phyloP scores from a whole-genome alignment of 2,329 filamentous ascomycete genomes.

The Fusarium clavum region DNA sequence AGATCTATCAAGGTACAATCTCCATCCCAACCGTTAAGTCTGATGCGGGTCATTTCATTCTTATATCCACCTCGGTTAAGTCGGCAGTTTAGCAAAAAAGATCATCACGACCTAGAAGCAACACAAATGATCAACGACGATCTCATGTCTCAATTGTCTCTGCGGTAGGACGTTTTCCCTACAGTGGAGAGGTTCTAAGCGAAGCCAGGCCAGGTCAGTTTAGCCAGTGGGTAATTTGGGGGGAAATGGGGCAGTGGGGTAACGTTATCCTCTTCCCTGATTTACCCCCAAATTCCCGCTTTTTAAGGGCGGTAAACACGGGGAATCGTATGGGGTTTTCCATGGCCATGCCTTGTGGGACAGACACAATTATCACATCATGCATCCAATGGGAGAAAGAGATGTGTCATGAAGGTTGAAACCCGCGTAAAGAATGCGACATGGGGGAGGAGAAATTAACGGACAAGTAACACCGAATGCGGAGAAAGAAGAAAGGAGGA shows the following conservation, averaged over 20 bases:
- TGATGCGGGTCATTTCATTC: not conserved
- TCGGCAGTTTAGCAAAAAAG: not conserved
- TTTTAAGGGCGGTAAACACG: slow-evolving; percentile 5
- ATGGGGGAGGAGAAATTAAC: not conserved
- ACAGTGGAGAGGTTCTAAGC: not conserved
- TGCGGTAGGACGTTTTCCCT: not conserved
- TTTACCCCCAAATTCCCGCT: slow-evolving; percentile 7
- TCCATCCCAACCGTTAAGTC: not conserved
- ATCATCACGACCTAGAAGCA: not conserved
- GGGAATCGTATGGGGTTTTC: not conserved
- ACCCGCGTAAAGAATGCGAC: not conserved
- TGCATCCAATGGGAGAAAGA: not conserved
- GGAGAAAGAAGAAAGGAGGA: slow-evolving; percentile 1
- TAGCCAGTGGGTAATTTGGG: slow-evolving; percentile 5
- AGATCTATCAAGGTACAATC: not conserved
- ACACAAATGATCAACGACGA: not conserved
- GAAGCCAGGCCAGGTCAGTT: not conserved
- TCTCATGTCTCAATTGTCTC: not conserved
- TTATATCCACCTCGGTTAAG: not conserved
- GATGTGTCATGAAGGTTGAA: not conserved
- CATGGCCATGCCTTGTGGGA: not conserved
- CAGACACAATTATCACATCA: not conserved
- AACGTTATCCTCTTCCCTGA: not conserved
- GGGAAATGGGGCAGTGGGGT: not conserved
- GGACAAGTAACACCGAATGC: slow-evolving; percentile 12